These are phyloP conservation scores for Beta macrorhiza DNA, from an alignment of 179 eudicot species.

Conservation along the genomic window DNA sequence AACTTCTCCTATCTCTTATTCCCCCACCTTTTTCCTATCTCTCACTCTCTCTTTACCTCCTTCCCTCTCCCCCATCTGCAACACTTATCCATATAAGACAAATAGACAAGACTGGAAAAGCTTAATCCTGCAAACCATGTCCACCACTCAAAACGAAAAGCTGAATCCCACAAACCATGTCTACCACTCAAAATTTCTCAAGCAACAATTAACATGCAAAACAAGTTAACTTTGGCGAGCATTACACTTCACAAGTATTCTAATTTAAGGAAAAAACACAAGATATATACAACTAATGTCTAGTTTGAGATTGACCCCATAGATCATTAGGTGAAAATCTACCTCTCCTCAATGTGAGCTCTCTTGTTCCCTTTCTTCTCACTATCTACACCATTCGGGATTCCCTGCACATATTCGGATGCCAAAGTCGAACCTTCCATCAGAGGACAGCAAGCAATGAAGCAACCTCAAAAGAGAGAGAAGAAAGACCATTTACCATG, in stretches of 20 bases:
- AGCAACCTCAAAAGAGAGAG: neutral
- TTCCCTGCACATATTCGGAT: slow-evolving; percentile 43
- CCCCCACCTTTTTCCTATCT: too few relatives aligned
- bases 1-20: neutral
- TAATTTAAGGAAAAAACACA: neutral
- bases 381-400: slow-evolving; percentile 60
- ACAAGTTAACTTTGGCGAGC: neutral
- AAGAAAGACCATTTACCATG: slow-evolving; percentile 40
- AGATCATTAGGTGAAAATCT: slow-evolving; percentile 9
- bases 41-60: too few relatives aligned
- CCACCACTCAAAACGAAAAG: neutral
- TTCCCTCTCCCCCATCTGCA: too few relatives aligned
- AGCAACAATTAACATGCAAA: neutral
- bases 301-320: neutral
- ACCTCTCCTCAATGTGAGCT: slow-evolving; percentile 85
- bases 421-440: neutral
- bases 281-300: neutral
- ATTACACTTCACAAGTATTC: neutral
- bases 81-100: neutral
- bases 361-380: slow-evolving; percentile 91
- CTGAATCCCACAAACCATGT: too few relatives aligned
- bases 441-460: neutral
- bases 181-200: neutral
- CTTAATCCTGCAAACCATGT: too few relatives aligned
- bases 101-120: neutral